These are phyloP conservation scores for Macrophomina pseudophaseolina DNA, from an alignment of 2,329 filamentous ascomycete species.

Conservation along the genomic window DNA sequence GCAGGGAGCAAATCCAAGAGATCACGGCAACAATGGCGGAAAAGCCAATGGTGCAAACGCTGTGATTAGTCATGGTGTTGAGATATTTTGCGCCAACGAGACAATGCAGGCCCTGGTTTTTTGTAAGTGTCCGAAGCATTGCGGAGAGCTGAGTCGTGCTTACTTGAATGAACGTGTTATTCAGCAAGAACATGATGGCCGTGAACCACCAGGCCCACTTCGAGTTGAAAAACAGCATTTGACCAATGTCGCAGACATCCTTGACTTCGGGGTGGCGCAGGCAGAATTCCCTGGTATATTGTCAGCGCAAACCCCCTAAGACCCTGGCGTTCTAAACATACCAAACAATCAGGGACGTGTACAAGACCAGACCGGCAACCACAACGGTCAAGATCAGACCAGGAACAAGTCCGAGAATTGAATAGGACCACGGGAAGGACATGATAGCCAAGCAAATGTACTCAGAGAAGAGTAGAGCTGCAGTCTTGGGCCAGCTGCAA, in stretches of 20 bases:
- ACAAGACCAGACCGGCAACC: slow-evolving; percentile 78
- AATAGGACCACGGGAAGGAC: slow-evolving; percentile 95
- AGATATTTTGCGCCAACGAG: slow-evolving; percentile 84
- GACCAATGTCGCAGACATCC: slow-evolving; percentile 94
- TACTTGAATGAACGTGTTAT: slow-evolving; percentile 80
- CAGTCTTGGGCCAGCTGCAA: slow-evolving; percentile 95
- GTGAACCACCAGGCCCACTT: slow-evolving; percentile 71
- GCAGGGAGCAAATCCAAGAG: slow-evolving; percentile 79
- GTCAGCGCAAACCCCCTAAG: neutral
- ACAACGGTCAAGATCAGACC: slow-evolving; percentile 82
- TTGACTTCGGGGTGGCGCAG: slow-evolving; percentile 87
- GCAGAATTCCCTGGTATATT: slow-evolving; percentile 77
- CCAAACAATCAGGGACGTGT: slow-evolving; percentile 75
- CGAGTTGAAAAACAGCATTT: slow-evolving; percentile 89
- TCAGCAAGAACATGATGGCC: slow-evolving; percentile 87
- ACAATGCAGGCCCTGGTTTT: slow-evolving; percentile 72
- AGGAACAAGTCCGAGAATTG: slow-evolving; percentile 82
- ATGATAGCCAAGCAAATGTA: slow-evolving; percentile 94
- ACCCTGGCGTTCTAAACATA: slow-evolving; percentile 39
- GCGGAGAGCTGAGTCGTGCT: slow-evolving; percentile 55
- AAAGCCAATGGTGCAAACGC: slow-evolving; percentile 80
- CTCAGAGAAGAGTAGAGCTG: slow-evolving; percentile 87
- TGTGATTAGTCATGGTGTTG: slow-evolving; percentile 80
- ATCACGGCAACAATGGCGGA: slow-evolving; percentile 74
- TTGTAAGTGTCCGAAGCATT: neutral